A percentile compares a stretch with the other conserved stretches of the same genome.
Evolutionary conservation across 1,139 yeast genomes (phyloP).

Genomic region (Komagataea norvegica): DNA sequence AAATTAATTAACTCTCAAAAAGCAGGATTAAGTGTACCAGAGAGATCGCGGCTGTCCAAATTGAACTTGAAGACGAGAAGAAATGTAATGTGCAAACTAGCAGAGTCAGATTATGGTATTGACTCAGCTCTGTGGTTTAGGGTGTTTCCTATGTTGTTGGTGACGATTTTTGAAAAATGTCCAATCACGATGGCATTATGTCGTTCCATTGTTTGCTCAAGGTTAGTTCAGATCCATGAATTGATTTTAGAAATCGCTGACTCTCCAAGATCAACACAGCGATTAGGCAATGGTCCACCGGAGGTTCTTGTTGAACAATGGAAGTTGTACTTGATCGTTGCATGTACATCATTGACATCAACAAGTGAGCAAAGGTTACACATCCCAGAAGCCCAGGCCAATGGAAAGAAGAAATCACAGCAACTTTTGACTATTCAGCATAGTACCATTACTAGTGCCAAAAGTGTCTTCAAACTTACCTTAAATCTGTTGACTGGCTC

Average conservation of each 20-base stretch:
- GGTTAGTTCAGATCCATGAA: slow-evolving; percentile 88
- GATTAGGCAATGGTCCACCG: slow-evolving; percentile 45
- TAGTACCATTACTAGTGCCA: slow-evolving; percentile 89
- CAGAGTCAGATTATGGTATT: slow-evolving; percentile 90
- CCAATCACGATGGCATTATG: slow-evolving; percentile 94
- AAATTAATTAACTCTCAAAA: slow-evolving; percentile 58
- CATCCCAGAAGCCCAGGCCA: slow-evolving; percentile 43
- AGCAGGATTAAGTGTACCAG: slow-evolving; percentile 69
- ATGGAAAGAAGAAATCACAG: slow-evolving; percentile 52
- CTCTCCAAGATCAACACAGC: slow-evolving; percentile 30
- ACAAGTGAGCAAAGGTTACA: slow-evolving; percentile 78
- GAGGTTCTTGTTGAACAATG: slow-evolving; percentile 81
- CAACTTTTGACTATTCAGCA: slow-evolving; percentile 80
- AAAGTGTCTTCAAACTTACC: slow-evolving; percentile 83
- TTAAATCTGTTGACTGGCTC: slow-evolving; percentile 73
- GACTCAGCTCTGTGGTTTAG: slow-evolving; percentile 95
- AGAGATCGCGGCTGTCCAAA: slow-evolving; percentile 64
- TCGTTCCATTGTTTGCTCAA: slow-evolving; percentile 84
- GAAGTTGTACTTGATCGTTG: slow-evolving; percentile 84
- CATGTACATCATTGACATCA: slow-evolving; percentile 86
- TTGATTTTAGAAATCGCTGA: slow-evolving; percentile 62
- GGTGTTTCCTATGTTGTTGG: slow-evolving; percentile 71
- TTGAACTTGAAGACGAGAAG: slow-evolving; percentile 52
- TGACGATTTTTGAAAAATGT: slow-evolving; percentile 69
- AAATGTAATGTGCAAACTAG: slow-evolving; percentile 65